phyloP scores from a whole-genome alignment of 179 eudicot species.

The Nepenthes alata region DNA sequence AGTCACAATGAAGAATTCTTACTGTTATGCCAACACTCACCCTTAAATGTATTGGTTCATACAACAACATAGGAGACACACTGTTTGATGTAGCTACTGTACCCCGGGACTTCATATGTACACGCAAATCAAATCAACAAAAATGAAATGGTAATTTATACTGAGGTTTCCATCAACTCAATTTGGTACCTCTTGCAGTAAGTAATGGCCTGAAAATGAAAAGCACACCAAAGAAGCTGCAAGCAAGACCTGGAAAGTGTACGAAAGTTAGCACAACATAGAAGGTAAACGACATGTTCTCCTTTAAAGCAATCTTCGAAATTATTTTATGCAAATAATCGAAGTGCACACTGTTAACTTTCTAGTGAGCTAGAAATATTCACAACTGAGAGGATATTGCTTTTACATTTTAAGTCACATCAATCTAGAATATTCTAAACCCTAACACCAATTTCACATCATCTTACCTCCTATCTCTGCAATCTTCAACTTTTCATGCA shows the following conservation, averaged over 20 bases:
- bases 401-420: background rate
- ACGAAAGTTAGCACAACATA: conserved; percentile 2
- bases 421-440: background rate
- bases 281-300: background rate
- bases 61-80: no score
- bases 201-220: conserved; percentile 36
- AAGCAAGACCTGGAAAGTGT: conserved; percentile 35
- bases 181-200: conserved; percentile 37
- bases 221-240: conserved; percentile 50
- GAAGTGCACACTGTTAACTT: background rate
- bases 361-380: background rate
- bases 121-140: no score
- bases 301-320: background rate
- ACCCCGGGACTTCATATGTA: no score
- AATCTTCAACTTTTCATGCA: conserved; percentile 36
- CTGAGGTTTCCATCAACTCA: conserved; percentile 14
- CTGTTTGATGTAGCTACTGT: no score
- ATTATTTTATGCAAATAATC: background rate
- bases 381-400: background rate
- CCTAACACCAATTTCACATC: background rate
- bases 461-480: conserved; percentile 43
- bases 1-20: no score
- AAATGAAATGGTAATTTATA: no score
- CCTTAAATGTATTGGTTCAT: no score
- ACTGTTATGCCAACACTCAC: no score